Percentiles rank a stretch among this genome's conserved stretches.
Conservation (phyloP, 345 rosid species). For the Mercurialis annua region DNA sequence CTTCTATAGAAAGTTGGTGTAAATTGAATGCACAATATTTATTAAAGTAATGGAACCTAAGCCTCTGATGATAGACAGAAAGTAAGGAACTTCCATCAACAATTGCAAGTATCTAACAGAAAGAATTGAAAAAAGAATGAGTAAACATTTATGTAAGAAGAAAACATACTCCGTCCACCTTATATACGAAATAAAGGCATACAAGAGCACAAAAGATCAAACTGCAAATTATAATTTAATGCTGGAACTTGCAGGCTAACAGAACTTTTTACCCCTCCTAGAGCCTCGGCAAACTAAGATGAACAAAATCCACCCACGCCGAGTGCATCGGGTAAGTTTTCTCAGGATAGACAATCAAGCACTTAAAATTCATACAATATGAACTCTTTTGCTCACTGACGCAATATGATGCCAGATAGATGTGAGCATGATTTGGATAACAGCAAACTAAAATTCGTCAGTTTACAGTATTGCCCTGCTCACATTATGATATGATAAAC, state of each 20-base stretch:
- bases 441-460: not conserved
- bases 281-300: not conserved
- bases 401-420: not conserved
- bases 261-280: not conserved
- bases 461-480: not conserved
- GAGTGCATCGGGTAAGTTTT: not conserved
- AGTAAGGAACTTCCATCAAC: not conserved
- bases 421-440: not conserved
- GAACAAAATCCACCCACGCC: not conserved
- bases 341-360: not conserved
- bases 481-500: not conserved
- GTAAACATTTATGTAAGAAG: not conserved
- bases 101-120: not conserved
- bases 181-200: not conserved
- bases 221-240: not conserved
- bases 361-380: not conserved
- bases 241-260: not conserved
- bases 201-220: not conserved
- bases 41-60: too few species aligned
- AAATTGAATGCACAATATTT: not conserved
- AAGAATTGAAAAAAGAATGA: not conserved
- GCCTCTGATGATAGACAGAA: not conserved
- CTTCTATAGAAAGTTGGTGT: not conserved
- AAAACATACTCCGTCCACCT: too few species aligned
- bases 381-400: not conserved